Conservation (phyloP, 495 filamentous ascomycete species). For the Hypoxylon perforatum region DNA sequence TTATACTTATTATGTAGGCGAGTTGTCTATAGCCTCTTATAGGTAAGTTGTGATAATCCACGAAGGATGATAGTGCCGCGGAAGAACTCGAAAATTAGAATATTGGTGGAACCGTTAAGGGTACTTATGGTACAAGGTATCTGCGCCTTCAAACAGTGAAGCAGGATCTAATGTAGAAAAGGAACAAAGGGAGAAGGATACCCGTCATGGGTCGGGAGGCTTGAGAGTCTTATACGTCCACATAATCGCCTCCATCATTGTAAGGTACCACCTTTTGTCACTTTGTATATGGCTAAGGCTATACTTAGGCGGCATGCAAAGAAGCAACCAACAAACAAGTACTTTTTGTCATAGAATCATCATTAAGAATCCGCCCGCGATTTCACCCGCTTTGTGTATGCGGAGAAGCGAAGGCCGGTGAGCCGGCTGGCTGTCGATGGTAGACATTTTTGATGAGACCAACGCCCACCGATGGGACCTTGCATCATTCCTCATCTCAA, state of each 20-base stretch:
- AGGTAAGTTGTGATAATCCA: constrained; percentile 10
- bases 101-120: constrained; percentile 3
- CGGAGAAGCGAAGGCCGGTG: constrained; percentile 29
- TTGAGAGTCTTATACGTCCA: constrained; percentile 29
- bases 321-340: constrained; percentile 18
- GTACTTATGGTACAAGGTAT: constrained; percentile 17
- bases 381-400: constrained; percentile 22
- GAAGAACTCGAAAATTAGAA: constrained; percentile 9
- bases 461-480: constrained; percentile 36
- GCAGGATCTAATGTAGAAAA: constrained; percentile 12
- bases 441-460: constrained; percentile 33
- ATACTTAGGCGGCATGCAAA: background rate
- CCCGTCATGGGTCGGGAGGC: constrained; percentile 9
- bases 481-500: constrained; percentile 42
- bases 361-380: background rate
- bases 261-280: constrained; percentile 28
- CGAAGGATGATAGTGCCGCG: constrained; percentile 15
- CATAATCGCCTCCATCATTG: constrained; percentile 15
- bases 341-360: constrained; percentile 37
- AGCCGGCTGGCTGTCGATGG: constrained; percentile 17
- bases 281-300: constrained; percentile 20
- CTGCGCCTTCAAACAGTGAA: background rate
- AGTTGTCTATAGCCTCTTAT: background rate
- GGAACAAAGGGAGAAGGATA: constrained; percentile 21
- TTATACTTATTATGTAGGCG: constrained; percentile 16